These are phyloP conservation scores for Triticum dicoccoides DNA, from an alignment of 176 grass and related monocot genomes.

Conservation along the genomic window DNA sequence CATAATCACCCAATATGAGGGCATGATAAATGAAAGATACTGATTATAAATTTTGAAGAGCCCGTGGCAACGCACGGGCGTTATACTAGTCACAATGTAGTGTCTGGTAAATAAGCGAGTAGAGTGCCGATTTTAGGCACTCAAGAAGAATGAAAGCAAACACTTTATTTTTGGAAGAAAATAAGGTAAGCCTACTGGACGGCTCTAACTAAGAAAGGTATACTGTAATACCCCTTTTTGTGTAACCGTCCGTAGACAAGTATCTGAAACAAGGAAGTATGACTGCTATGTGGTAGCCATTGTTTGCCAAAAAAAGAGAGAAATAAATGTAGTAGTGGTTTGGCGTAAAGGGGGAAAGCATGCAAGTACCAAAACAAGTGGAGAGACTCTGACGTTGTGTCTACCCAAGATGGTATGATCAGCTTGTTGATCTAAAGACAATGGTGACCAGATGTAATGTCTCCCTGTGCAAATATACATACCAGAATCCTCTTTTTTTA, in stretches of 20 bases:
- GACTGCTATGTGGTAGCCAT: too few species aligned
- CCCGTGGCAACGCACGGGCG: too few species aligned
- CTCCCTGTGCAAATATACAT: neutral
- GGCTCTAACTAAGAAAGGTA: neutral
- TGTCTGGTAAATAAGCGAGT: too few species aligned
- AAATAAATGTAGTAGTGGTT: neutral
- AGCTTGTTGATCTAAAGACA: neutral
- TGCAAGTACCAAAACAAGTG: neutral
- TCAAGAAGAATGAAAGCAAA: neutral
- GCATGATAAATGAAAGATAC: too few species aligned
- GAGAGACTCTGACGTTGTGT: neutral
- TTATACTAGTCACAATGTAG: too few species aligned
- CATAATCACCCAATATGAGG: too few species aligned
- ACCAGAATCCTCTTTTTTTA: too few species aligned
- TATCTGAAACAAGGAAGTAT: too few species aligned
- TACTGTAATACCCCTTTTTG: too few species aligned
- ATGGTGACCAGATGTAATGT: neutral
- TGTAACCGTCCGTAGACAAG: too few species aligned
- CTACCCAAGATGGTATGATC: neutral
- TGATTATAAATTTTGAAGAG: too few species aligned
- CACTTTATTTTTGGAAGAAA: neutral
- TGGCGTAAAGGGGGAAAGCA: neutral
- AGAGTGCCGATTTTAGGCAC: neutral
- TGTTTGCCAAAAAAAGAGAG: too few species aligned
- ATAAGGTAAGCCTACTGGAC: neutral